These are phyloP conservation scores for Neurospora tetraspora DNA, from an alignment of 495 filamentous ascomycete genomes.

Conservation along the genomic window DNA sequence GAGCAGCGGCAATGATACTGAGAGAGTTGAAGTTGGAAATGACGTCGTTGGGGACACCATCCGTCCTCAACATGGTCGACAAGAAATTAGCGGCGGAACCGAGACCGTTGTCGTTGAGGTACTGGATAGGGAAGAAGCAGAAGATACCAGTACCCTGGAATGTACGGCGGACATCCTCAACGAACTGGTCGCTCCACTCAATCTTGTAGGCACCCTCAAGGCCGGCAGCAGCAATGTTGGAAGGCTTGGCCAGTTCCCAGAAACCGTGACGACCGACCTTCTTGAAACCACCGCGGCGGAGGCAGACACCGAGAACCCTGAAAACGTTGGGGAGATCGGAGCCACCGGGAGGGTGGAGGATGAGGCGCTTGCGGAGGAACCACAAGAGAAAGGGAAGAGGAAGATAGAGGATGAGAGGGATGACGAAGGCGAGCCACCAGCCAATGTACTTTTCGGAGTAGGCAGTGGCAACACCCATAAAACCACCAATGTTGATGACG, in stretches of 20 bases:
- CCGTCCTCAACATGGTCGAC: constrained; percentile 51
- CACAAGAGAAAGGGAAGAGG: constrained; percentile 44
- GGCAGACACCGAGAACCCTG: constrained; percentile 40
- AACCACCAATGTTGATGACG: constrained; percentile 55
- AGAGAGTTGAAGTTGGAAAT: constrained; percentile 71
- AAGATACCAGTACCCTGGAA: constrained; percentile 50
- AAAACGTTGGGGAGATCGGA: constrained; percentile 46
- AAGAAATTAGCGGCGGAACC: constrained; percentile 39
- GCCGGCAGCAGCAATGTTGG: constrained; percentile 40
- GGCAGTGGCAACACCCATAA: constrained; percentile 44
- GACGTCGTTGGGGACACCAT: constrained; percentile 67
- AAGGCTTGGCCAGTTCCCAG: constrained; percentile 57
- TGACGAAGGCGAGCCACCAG: constrained; percentile 65
- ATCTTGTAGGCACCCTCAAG: constrained; percentile 25
- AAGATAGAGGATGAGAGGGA: constrained; percentile 53
- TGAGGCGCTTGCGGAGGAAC: constrained; percentile 41
- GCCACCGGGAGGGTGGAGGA: constrained; percentile 41
- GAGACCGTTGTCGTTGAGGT: constrained; percentile 48
- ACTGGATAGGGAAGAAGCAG: constrained; percentile 62
- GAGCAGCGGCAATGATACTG: constrained; percentile 58
- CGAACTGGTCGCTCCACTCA: constrained; percentile 44
- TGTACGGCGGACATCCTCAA: constrained; percentile 47
- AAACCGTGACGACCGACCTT: constrained; percentile 46
- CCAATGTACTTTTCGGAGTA: constrained; percentile 46
- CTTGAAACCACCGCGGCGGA: constrained; percentile 46